Base-by-base conservation (phyloP, 2,329 filamentous ascomycete species). In the Magnaporthiopsis rhizophila region DNA sequence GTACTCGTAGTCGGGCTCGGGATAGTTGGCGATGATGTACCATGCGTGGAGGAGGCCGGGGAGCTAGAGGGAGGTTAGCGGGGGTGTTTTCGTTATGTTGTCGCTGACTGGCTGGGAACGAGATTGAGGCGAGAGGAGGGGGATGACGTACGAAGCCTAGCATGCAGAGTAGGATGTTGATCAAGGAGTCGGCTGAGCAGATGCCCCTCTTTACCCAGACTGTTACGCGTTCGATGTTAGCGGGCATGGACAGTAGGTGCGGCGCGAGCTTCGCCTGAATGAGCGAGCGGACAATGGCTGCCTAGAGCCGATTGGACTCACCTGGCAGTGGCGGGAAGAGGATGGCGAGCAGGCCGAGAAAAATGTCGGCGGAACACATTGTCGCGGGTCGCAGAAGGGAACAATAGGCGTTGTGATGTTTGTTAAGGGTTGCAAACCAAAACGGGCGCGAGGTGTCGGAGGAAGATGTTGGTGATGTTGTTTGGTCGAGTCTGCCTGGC, bases 191-290 rank as follows among this genome's bases (percentile, higher is more conserved):
- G 65, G 89, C 92, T 67, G 88, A 90, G 82, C 95, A 99, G 78
- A 99, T 83, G 68, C 95, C 95, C 72, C 89, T 82, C 80, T 98
- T 99, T 66, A 99, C 91, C 95, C 95, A 99, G 71, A 99, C 95
- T 92, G 71, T 63, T 61, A 32, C 59, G 61, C 67, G 12, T 3
- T 3, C 56, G 36, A 56, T 26, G 53, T 18, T 34, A 30, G 30
- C 30, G 30, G 38, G 2, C n/a, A 63, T 58, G 64, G 74, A 78
- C 72, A 79, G 75, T 66, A 61, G 1, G 18, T 11, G n/a, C 50
- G 15, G 30, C 5, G 11, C 28, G 28, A 15, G 26, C 26, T 26
- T 28, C 58, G 58, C 58, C 26, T 12, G 24, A 18, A 12, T 34
- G 18, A 24, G 57, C 21, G 12, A 12, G 34, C 34, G 34, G 12